Evolutionary conservation across 2,329 filamentous ascomycete species (phyloP), one percentile per base, ranked within the genome.

Genomic region (Fusarium succisae): DNA sequence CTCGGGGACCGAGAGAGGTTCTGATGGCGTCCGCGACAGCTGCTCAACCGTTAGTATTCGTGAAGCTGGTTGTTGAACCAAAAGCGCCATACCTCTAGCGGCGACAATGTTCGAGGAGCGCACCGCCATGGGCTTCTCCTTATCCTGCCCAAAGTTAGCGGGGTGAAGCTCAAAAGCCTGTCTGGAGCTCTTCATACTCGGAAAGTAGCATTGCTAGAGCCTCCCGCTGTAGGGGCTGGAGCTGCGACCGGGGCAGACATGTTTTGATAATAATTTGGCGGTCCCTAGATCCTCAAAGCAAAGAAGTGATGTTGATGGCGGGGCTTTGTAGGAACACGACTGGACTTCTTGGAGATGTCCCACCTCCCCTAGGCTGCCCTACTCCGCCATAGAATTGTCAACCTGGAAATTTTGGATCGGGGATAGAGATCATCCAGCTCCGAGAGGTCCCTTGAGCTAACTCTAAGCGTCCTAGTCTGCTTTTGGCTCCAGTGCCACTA

Each of bases 41-140:
- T 96, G 70, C 69, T 57, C 51, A 66, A 72, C 48, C 57, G 69
- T 77, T 53, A 79, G 73, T 50, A 51, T 57, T 50, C 43, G 63
- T 35, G 20, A 48, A 58, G 55, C 22, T 51, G 64, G 50, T 43
- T 53, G 56, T 37, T 50, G 38, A 14, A 41, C 35, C 41, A 44
- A 50, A 55, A 26, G 61, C 61, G 45, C 74, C 86, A 78, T 89
- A 96, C 94, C 94, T 94, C 96, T 91, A 79, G 96, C 96, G 79
- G 96, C 96, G 81, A 98, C 93, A 84, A 99, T 98, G 86, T 99
- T 99, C 81, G 94, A 94, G 75, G 94, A 95, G 79, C 96, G 93
- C 76, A 99, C 96, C 76, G 96, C 96, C 88, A 96, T 92, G 78
- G 96, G 96, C 94, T 99, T 99, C 88, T 98, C 96, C 91, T 98